phyloP scores from a whole-genome alignment of 129 eudicot genomes.

The Chrysanthemum makinoi region DNA sequence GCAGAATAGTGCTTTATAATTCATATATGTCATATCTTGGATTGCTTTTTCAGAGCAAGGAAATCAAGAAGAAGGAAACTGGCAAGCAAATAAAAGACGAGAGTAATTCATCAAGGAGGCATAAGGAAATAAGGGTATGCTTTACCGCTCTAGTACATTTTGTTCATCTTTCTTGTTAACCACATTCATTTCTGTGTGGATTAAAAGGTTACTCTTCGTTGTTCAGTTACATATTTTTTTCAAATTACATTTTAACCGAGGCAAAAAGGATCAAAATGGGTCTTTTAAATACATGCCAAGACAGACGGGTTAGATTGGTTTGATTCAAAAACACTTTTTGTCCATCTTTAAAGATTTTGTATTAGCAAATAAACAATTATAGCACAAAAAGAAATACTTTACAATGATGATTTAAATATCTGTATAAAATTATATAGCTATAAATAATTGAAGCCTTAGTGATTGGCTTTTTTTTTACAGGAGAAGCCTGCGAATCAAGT shows the following conservation, averaged over 20 bases:
- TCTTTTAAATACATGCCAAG: too few species aligned
- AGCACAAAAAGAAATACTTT: too few species aligned
- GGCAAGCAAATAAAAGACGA: conserved; percentile 79
- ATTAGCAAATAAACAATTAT: too few species aligned
- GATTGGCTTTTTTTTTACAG: conserved; percentile 27
- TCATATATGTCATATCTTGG: background rate
- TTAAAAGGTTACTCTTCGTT: background rate
- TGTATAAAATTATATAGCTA: too few species aligned
- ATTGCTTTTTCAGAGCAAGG: conserved; percentile 61
- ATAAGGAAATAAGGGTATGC: conserved; percentile 68
- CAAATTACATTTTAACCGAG: background rate
- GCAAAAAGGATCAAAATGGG: too few species aligned
- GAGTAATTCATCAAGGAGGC: conserved; percentile 53
- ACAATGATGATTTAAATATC: too few species aligned
- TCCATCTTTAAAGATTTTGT: too few species aligned
- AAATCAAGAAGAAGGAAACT: conserved; percentile 48
- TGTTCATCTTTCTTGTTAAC: background rate
- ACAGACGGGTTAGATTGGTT: too few species aligned
- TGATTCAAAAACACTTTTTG: too few species aligned
- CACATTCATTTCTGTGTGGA: background rate
- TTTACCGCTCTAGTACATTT: background rate
- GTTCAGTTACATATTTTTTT: background rate
- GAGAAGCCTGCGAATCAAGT: conserved; percentile 52
- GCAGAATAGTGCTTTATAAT: too few species aligned
- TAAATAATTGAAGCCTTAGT: background rate